A percentile compares a stretch with the other conserved stretches of the same genome.
Evolutionary conservation across 805 yeast genomes (phyloP).

Genomic region (Ogataea nonfermentans): DNA sequence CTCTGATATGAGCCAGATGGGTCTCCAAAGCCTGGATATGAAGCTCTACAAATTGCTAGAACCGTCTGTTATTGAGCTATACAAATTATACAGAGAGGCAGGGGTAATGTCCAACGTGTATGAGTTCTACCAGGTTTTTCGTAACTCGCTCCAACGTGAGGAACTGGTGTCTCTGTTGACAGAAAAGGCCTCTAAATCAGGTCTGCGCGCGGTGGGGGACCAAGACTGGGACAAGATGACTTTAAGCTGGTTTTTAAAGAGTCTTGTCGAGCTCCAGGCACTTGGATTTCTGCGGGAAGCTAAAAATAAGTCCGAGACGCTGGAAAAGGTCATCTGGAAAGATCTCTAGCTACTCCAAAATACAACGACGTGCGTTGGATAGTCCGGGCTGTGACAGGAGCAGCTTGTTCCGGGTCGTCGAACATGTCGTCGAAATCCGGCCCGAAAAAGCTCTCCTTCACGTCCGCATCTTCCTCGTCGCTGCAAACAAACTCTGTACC

Average conservation of each 20-base stretch:
- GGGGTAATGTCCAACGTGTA: conserved; percentile 47
- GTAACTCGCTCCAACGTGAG: conserved; percentile 31
- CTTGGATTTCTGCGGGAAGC: conserved; percentile 69
- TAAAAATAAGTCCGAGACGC: conserved; percentile 56
- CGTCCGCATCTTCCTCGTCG: conserved; percentile 8
- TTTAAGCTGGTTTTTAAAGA: conserved; percentile 73
- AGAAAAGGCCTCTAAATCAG: conserved; percentile 4
- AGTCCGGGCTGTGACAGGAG: background rate
- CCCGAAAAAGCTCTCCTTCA: conserved; percentile 8
- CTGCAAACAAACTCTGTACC: conserved; percentile 13
- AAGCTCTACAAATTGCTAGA: conserved; percentile 39
- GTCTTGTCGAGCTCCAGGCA: conserved; percentile 64
- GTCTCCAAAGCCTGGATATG: conserved; percentile 13
- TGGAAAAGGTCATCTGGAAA: conserved; percentile 73
- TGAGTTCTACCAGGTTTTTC: conserved; percentile 37
- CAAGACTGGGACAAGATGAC: conserved; percentile 60
- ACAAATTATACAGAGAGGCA: conserved; percentile 75
- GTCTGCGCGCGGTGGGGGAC: conserved; percentile 25
- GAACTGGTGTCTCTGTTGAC: conserved; percentile 19
- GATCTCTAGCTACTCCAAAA: conserved; percentile 42
- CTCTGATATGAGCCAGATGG: conserved; percentile 16
- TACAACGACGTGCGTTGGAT: conserved; percentile 24
- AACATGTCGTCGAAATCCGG: conserved; percentile 16
- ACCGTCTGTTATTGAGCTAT: conserved; percentile 56
- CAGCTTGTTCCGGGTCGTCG: conserved; percentile 3